Conservation (phyloP, 306 rosid species). For the Castanopsis chinensis region DNA sequence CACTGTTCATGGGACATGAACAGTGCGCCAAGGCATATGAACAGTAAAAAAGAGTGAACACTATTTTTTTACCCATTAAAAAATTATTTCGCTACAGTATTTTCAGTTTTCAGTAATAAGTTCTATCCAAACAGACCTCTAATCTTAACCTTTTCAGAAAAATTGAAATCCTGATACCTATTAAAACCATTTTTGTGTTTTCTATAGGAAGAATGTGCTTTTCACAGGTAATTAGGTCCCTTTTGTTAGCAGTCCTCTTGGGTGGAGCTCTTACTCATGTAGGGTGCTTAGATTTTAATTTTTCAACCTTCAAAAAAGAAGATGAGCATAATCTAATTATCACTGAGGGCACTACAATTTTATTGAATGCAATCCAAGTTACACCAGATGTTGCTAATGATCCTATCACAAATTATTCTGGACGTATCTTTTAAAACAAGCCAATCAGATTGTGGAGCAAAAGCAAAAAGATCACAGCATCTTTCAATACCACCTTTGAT, state of each 20-base stretch:
- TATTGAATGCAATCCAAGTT: constrained; percentile 33
- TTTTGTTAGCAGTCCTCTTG: constrained; percentile 19
- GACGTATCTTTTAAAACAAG: constrained; percentile 21
- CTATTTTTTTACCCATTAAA: too few relatives aligned
- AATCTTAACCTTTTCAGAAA: not conserved
- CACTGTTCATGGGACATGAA: too few relatives aligned
- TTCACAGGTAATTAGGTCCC: constrained; percentile 3
- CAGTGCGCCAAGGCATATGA: too few relatives aligned
- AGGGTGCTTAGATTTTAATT: constrained; percentile 17
- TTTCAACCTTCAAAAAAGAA: constrained; percentile 32
- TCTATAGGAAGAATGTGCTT: not conserved
- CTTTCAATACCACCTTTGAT: constrained; percentile 40
- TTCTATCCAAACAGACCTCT: too few relatives aligned
- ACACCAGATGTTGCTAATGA: constrained; percentile 31
- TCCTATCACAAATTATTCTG: constrained; percentile 15
- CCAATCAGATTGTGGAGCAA: constrained; percentile 35
- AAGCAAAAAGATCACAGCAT: constrained; percentile 21
- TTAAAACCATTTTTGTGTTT: constrained; percentile 1
- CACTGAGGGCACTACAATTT: constrained; percentile 16
- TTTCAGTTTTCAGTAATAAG: too few relatives aligned
- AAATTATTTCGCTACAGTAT: too few relatives aligned
- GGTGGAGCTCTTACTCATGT: constrained; percentile 19
- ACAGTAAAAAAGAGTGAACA: too few relatives aligned
- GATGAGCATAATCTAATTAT: constrained; percentile 3
- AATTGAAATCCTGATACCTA: not conserved